phyloP scores from a whole-genome alignment of 352 stramenopile species.

The Pythium chondricola region DNA sequence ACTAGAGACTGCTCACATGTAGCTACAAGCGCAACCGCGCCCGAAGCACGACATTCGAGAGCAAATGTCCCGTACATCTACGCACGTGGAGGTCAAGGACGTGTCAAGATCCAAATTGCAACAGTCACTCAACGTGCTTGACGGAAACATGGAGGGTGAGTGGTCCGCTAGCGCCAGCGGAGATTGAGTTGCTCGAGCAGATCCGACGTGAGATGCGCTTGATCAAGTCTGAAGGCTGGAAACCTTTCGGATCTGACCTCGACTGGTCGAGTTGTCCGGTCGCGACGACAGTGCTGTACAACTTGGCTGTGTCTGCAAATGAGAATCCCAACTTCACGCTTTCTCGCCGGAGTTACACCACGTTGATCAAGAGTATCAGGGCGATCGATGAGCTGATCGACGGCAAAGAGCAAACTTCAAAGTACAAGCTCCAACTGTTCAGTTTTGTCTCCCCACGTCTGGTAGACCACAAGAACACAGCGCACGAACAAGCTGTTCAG shows the following conservation, averaged over 20 bases:
- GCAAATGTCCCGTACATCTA: neutral
- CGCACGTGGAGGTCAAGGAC: neutral
- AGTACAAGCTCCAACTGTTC: neutral
- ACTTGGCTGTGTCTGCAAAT: conserved; percentile 2
- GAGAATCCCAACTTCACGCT: neutral
- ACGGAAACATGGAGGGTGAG: neutral
- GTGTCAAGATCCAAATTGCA: neutral
- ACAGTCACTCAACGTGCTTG: neutral
- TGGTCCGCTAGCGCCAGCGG: neutral
- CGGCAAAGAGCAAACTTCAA: neutral
- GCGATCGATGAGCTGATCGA: neutral
- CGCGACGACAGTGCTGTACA: neutral
- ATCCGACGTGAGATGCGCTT: neutral
- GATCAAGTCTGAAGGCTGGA: neutral
- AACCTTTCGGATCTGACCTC: neutral
- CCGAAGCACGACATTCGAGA: neutral
- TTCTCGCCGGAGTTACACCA: neutral
- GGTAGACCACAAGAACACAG: neutral
- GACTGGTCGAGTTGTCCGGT: neutral
- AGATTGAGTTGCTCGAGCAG: conserved; percentile 2
- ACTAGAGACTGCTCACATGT: neutral
- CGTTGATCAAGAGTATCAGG: neutral
- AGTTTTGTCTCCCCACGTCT: neutral
- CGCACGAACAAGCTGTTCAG: neutral
- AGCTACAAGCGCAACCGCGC: too few species aligned